Evolutionary conservation across 768 basidiomycete species (phyloP).

Genomic region (Psilocybe cyanescens): DNA sequence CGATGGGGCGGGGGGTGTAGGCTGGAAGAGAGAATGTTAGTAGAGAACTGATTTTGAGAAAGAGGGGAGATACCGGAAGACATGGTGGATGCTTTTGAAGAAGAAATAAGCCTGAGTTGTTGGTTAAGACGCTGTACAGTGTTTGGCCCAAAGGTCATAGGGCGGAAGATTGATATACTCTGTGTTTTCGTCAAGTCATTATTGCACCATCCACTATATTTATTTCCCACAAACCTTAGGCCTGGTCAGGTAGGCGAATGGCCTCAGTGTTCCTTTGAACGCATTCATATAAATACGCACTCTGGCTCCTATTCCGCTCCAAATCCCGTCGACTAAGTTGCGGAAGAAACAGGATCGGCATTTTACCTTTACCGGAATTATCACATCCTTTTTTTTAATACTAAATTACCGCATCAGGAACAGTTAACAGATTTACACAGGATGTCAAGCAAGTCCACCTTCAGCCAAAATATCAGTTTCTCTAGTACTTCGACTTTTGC

Average conservation of each 20-base stretch:
- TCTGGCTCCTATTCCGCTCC: background rate
- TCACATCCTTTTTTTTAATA: background rate
- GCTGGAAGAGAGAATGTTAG: constrained; percentile 40
- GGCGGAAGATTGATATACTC: constrained; percentile 26
- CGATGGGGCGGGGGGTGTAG: constrained; percentile 78
- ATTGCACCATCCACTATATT: constrained; percentile 23
- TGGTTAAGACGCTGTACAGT: constrained; percentile 60
- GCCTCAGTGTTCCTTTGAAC: constrained; percentile 5
- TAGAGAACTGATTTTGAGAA: constrained; percentile 18
- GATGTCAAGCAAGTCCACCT: constrained; percentile 32
- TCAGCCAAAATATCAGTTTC: constrained; percentile 46
- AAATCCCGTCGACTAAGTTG: background rate
- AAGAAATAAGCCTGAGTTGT: constrained; percentile 62
- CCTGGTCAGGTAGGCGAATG: background rate
- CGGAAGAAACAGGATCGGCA: constrained; percentile 18
- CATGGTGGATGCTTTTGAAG: constrained; percentile 47
- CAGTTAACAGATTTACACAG: constrained; percentile 1
- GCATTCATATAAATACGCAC: constrained; percentile 10
- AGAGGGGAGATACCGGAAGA: constrained; percentile 49
- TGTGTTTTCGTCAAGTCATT: constrained; percentile 19
- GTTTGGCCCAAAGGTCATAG: constrained; percentile 44
- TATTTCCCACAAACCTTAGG: constrained; percentile 16
- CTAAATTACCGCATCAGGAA: constrained; percentile 6
- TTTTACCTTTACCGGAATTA: constrained; percentile 1
- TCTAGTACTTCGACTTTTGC: constrained; percentile 24